Conservation (phyloP, 768 basidiomycete genomes). For the Artomyces pyxidatus region DNA sequence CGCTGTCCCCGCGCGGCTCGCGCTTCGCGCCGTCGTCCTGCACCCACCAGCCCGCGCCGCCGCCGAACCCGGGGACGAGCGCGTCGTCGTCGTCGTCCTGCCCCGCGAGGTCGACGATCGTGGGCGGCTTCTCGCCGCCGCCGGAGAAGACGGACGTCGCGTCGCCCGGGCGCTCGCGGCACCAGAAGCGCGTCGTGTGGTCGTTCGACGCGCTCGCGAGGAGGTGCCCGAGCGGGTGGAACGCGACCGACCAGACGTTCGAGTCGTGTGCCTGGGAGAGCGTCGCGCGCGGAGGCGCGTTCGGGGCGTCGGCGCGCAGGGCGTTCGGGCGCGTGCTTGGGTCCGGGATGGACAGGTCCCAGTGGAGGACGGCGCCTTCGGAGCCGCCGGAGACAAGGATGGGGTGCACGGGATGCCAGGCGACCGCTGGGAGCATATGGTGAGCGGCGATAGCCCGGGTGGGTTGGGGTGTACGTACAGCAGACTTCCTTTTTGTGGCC, state of each 20-base stretch:
- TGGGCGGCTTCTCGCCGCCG: slow-evolving; percentile 81
- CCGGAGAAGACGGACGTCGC: slow-evolving; percentile 67
- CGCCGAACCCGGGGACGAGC: slow-evolving; percentile 70
- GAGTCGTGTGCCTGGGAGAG: slow-evolving; percentile 97
- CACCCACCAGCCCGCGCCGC: slow-evolving; percentile 20
- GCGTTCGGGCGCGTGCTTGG: slow-evolving; percentile 47
- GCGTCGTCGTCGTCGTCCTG: slow-evolving; percentile 61
- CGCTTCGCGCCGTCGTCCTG: slow-evolving; percentile 14
- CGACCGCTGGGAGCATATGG: slow-evolving; percentile 47
- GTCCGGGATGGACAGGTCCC: slow-evolving; percentile 65
- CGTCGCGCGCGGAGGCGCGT: slow-evolving; percentile 60
- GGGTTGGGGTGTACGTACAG: slow-evolving; percentile 45
- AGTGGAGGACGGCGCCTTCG: slow-evolving; percentile 90
- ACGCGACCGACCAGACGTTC: slow-evolving; percentile 93
- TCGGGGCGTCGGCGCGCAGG: slow-evolving; percentile 20
- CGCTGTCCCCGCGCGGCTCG: slow-evolving; percentile 19
- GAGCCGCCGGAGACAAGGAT: slow-evolving; percentile 90
- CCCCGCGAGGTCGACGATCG: slow-evolving; percentile 45
- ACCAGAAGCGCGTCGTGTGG: slow-evolving; percentile 99
- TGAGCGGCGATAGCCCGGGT: background rate
- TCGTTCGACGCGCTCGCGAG: slow-evolving; percentile 95
- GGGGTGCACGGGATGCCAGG: slow-evolving; percentile 95
- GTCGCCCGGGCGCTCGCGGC: slow-evolving; percentile 84
- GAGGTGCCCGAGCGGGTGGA: slow-evolving; percentile 93
- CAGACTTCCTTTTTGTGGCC: slow-evolving; percentile 99